phyloP scores from a whole-genome alignment of 148 eudicot genomes.

The Chenopodium formosanum region DNA sequence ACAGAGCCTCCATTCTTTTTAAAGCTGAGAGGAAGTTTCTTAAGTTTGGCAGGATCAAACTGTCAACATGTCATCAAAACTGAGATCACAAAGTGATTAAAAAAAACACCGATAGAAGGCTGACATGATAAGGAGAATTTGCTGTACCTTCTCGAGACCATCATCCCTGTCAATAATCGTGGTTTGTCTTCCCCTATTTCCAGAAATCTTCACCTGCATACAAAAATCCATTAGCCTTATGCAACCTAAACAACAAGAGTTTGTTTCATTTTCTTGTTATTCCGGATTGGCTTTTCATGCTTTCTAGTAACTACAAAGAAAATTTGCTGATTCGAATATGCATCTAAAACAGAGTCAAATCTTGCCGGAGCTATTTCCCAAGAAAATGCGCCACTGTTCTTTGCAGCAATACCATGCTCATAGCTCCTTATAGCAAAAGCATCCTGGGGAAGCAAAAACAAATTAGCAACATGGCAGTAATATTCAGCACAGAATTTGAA shows the following conservation, averaged over 20 bases:
- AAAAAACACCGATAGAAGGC: not conserved
- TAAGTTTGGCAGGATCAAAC: slow-evolving; percentile 83
- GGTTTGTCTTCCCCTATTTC: slow-evolving; percentile 61
- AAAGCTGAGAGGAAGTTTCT: slow-evolving; percentile 88
- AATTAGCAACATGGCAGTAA: slow-evolving; percentile 12
- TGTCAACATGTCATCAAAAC: slow-evolving; percentile 20
- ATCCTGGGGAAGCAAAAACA: slow-evolving; percentile 46
- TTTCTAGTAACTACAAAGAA: not conserved
- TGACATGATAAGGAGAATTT: slow-evolving; percentile 11
- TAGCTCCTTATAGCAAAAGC: slow-evolving; percentile 87
- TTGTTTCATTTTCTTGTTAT: not conserved
- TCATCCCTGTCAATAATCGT: slow-evolving; percentile 68
- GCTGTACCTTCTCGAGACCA: slow-evolving; percentile 63
- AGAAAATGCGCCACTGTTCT: slow-evolving; percentile 70
- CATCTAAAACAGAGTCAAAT: slow-evolving; percentile 5
- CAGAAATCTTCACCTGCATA: slow-evolving; percentile 61
- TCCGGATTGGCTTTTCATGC: not conserved
- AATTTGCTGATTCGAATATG: not conserved
- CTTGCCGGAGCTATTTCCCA: slow-evolving; percentile 97
- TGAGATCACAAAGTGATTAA: not conserved
- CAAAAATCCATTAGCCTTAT: not conserved
- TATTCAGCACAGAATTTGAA: not conserved
- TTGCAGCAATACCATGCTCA: slow-evolving; percentile 80
- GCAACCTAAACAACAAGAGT: not conserved
- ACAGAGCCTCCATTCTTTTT: slow-evolving; percentile 78